These are phyloP conservation scores for Fusarium anthophilum DNA, from an alignment of 2,329 filamentous ascomycete species.

Conservation along the genomic window DNA sequence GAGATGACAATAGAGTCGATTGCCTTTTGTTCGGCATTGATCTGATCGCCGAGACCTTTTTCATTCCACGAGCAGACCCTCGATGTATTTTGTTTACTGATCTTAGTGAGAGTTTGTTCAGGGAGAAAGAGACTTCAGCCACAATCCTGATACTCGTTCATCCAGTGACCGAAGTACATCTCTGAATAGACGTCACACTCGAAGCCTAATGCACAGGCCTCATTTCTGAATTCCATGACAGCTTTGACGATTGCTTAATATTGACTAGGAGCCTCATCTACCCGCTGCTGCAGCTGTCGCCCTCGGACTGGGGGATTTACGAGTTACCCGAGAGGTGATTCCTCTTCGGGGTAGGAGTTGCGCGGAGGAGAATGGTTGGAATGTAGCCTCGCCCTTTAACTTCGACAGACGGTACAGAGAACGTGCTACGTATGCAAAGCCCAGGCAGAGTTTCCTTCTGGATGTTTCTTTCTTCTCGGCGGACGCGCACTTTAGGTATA, in stretches of 20 bases:
- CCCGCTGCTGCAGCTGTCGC: not conserved
- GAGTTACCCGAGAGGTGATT: not conserved
- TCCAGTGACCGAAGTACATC: not conserved
- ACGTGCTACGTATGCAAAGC: not conserved
- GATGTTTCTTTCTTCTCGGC: constrained; percentile 12
- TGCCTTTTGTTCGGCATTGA: not conserved
- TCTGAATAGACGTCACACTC: constrained; percentile 8
- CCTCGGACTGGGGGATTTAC: not conserved
- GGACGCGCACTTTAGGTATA: not conserved
- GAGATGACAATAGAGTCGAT: not conserved
- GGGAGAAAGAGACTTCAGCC: constrained; percentile 27
- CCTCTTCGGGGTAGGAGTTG: not conserved
- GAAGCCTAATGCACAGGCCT: not conserved
- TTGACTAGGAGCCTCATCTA: constrained; percentile 16
- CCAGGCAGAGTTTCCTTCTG: constrained; percentile 15
- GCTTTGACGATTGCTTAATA: constrained; percentile 4
- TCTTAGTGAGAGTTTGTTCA: not conserved
- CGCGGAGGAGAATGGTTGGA: constrained; percentile 1
- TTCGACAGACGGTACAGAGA: not conserved
- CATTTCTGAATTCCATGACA: constrained; percentile 1
- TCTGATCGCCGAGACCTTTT: not conserved
- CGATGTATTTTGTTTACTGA: not conserved
- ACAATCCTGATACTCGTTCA: constrained; percentile 5
- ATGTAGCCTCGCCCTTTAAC: constrained; percentile 19
- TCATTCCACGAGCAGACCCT: not conserved